Evolutionary conservation across 192 early-diverging fungal species (phyloP).

Genomic region (Radiomyces spectabilis): DNA sequence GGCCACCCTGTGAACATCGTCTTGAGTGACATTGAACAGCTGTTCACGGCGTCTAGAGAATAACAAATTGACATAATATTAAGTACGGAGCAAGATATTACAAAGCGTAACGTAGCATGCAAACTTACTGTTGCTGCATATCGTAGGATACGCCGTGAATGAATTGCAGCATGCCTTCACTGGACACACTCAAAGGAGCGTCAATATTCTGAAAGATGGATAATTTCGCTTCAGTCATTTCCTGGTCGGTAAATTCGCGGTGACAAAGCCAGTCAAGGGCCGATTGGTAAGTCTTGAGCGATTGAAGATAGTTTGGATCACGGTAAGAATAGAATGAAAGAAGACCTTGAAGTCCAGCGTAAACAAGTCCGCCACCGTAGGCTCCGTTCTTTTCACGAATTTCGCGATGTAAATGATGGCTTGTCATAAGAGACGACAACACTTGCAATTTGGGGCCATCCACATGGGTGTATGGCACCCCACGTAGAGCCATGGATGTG

Average conservation of each 20-base stretch:
- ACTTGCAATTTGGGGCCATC: conserved; percentile 77
- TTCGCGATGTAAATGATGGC: conserved; percentile 89
- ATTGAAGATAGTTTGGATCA: conserved; percentile 72
- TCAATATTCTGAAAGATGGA: conserved; percentile 84
- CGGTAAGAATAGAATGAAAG: conserved; percentile 92
- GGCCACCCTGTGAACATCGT: conserved; percentile 68
- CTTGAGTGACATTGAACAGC: conserved; percentile 59
- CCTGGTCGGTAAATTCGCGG: conserved; percentile 44
- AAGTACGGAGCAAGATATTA: no score
- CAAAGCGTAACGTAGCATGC: no score
- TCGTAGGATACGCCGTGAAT: conserved; percentile 74
- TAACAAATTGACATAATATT: background rate
- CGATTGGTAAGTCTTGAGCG: conserved; percentile 60
- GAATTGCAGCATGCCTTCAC: conserved; percentile 83
- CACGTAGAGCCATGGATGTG: conserved; percentile 59
- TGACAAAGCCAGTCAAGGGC: conserved; percentile 62
- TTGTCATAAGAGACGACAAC: conserved; percentile 75
- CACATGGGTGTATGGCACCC: conserved; percentile 78
- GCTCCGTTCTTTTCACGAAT: conserved; percentile 96
- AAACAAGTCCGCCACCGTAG: conserved; percentile 85
- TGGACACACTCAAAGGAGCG: conserved; percentile 70
- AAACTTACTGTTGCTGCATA: conserved; percentile 69
- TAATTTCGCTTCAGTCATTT: conserved; percentile 88
- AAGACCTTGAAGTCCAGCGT: conserved; percentile 64
- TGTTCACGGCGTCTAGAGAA: conserved; percentile 60